A percentile compares a stretch with the other conserved stretches of the same genome.
Evolutionary conservation across 345 rosid genomes (phyloP).

Genomic region (Eucalyptus caleyi): DNA sequence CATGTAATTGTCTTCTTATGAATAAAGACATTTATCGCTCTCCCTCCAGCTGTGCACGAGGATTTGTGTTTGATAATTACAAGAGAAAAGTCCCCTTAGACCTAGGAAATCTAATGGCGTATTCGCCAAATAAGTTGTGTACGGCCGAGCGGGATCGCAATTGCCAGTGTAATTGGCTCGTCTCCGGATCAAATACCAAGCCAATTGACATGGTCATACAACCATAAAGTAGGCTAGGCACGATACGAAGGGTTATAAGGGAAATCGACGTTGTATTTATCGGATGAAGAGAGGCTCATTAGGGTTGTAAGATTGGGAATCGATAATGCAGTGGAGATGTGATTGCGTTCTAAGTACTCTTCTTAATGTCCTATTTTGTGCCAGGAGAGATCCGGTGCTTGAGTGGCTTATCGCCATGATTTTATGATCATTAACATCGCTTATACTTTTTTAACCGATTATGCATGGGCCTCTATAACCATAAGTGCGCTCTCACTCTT

Average conservation of each 20-base stretch:
- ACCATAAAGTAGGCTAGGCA: background rate
- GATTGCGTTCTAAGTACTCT: background rate
- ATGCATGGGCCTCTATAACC: background rate
- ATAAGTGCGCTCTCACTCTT: background rate
- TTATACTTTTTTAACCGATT: background rate
- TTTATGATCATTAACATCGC: background rate
- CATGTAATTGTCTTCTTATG: background rate
- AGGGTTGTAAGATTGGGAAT: background rate
- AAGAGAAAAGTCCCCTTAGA: background rate
- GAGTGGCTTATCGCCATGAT: background rate
- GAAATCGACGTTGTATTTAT: background rate
- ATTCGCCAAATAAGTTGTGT: background rate
- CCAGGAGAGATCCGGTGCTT: background rate
- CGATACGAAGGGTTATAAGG: background rate
- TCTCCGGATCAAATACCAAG: background rate
- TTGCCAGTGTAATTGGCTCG: background rate
- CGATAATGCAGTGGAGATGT: background rate
- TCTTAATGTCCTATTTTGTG: background rate
- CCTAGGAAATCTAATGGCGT: background rate
- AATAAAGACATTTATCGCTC: background rate
- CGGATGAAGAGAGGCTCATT: background rate
- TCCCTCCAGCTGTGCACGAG: background rate
- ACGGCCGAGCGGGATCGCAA: background rate
- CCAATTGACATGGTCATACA: background rate
- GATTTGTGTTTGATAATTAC: background rate